Conservation (phyloP, 2,329 filamentous ascomycete species). For the Epichloe typhina region DNA sequence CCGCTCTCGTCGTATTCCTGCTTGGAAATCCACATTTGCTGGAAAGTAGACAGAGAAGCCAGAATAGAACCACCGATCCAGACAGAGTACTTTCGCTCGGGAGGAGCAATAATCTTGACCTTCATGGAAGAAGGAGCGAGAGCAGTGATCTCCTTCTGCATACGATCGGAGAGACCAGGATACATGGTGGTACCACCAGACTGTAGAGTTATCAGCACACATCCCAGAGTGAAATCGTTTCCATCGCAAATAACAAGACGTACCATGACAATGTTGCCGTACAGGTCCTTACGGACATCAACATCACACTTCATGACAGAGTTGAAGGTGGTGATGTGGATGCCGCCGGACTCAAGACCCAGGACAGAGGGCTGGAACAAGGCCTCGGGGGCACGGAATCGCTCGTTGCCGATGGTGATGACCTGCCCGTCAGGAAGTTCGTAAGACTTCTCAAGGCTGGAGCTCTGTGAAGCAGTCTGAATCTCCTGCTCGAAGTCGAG, state of each 20-base stretch:
- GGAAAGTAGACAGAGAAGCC: constrained; percentile 98
- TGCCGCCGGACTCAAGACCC: constrained; percentile 96
- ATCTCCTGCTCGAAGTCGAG: constrained; percentile 99
- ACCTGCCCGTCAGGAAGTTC: constrained; percentile 99
- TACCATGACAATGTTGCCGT: constrained; percentile 99
- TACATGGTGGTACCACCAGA: constrained; percentile 99
- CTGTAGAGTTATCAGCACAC: constrained; percentile 32
- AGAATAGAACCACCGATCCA: constrained; percentile 99
- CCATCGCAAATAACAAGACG: constrained; percentile 19
- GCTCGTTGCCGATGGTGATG: constrained; percentile 99
- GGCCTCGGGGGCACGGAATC: constrained; percentile 98
- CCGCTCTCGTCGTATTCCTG: constrained; percentile 99
- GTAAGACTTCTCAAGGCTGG: constrained; percentile 98
- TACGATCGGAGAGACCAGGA: constrained; percentile 99
- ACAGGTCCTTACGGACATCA: constrained; percentile 99
- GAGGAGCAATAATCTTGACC: constrained; percentile 99
- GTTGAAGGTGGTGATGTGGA: constrained; percentile 99
- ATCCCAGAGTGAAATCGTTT: neutral
- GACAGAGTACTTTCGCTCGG: constrained; percentile 99
- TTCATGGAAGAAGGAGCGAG: constrained; percentile 99
- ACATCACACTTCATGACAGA: constrained; percentile 99
- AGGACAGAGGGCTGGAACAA: constrained; percentile 98
- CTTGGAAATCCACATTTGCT: constrained; percentile 99
- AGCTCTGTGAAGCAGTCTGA: constrained; percentile 98
- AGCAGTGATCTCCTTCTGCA: constrained; percentile 99